Base-by-base conservation (phyloP, 2,329 filamentous ascomycete species). In the Talaromyces verruculosus region DNA sequence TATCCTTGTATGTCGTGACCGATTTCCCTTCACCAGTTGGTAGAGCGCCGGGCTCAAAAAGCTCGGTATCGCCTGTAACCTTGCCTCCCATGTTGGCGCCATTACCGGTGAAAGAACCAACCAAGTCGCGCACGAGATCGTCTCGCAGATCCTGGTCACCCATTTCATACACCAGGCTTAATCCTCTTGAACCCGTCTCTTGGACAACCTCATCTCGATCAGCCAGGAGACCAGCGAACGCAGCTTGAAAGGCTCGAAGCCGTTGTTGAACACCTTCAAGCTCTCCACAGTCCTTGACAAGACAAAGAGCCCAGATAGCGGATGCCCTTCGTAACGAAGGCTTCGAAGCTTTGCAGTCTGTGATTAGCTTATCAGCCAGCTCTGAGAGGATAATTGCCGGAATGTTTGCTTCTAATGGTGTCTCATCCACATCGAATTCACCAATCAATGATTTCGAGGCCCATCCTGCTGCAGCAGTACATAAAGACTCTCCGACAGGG, bases 1-100 rank as follows among this genome's bases (percentile, higher is more conserved):
- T 98, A 74, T 99, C 95, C 75, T 96, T 97, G 81, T 99, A 99
- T 0, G 94, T 98, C 0, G 92, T 97, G 64, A 98, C 87, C 0
- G 93, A 93, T 70, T 86, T 92, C 7, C 93, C 93, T 69, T 97
- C 92, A 3, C 93, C 92, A 0, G 93, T 98, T 0, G 93, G 93
- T 13, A 98, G 79, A 2, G 92, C 91, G 5, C 95, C 95, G 0
- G 91, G 90, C 67, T 98, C 94, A 71, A 98, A 98, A 0, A 99
- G 83, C 76, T 98, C 91, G 0, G 95, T 99, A 62, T 98, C 92
- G 45, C 91, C 88, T 30, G 92, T 91, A 1, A 99, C 93, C 72
- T 92, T 96, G 15, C 86, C 83, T 64, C 87, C 81, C 66, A 95
- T 87, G 47, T 87, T 88, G 3, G 77, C 73, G n/a, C 71, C 73